These are phyloP conservation scores for Hura crepitans DNA, from an alignment of 441 rosid genomes.

Conservation along the genomic window DNA sequence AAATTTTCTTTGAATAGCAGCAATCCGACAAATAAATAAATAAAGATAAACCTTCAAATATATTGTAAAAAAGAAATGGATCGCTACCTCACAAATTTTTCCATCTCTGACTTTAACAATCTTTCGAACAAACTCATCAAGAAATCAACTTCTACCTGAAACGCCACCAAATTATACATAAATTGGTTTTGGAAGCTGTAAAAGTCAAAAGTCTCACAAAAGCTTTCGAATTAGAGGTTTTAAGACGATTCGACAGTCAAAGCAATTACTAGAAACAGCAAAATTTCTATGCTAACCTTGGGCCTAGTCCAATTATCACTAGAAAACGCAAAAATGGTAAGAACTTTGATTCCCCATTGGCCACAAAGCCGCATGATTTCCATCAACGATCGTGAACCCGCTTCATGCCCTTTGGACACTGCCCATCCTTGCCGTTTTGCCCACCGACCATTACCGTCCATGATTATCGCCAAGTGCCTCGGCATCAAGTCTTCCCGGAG, in stretches of 20 bases:
- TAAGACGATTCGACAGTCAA: no score
- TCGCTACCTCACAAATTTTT: constrained; percentile 21
- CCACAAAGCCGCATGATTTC: constrained; percentile 27
- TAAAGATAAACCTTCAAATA: no score
- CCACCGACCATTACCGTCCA: constrained; percentile 82
- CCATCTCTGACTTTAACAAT: constrained; percentile 30
- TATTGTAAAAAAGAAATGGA: neutral
- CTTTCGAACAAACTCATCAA: constrained; percentile 38
- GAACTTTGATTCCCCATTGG: constrained; percentile 40
- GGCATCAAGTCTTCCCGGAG: constrained; percentile 51
- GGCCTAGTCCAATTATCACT: constrained; percentile 46
- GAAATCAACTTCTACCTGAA: constrained; percentile 41
- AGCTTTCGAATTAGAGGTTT: no score
- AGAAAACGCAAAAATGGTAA: constrained; percentile 49
- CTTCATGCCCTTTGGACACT: constrained; percentile 35
- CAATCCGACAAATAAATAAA: no score
- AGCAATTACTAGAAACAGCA: no score
- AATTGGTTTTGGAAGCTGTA: neutral
- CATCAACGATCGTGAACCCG: constrained; percentile 33
- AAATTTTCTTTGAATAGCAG: neutral
- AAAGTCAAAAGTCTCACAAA: no score
- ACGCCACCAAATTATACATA: neutral
- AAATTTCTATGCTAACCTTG: constrained; percentile 18
- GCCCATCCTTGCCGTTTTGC: constrained; percentile 34
- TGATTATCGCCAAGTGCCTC: constrained; percentile 72